phyloP scores from a whole-genome alignment of 352 stramenopile species.

The Phytophthora tubulina region DNA sequence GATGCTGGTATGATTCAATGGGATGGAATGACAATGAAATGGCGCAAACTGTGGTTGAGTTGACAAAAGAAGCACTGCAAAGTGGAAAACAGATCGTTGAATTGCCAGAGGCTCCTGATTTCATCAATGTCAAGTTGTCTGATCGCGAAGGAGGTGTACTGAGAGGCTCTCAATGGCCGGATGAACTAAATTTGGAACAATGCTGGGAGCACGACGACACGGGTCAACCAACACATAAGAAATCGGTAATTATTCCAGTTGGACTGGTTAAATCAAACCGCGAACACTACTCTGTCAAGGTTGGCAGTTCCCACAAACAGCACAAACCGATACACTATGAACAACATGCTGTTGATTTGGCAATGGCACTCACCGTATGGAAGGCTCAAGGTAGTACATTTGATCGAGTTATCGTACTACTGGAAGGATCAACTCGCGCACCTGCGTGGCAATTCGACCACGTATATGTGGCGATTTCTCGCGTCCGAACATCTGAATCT shows the following conservation, averaged over 20 bases:
- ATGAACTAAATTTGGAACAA: background rate
- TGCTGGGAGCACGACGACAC: too few relatives aligned
- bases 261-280: background rate
- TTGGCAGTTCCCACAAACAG: background rate
- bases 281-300: background rate
- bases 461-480: constrained; percentile 8
- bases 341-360: constrained; percentile 21
- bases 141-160: background rate
- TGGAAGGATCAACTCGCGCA: background rate
- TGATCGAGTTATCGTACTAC: background rate
- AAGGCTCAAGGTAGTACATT: constrained; percentile 18
- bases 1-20: too few relatives aligned
- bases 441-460: constrained; percentile 2
- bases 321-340: background rate
- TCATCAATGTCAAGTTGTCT: too few relatives aligned
- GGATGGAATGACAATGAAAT: too few relatives aligned
- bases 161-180: background rate
- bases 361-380: constrained; percentile 11
- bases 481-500: background rate
- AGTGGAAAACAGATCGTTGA: too few relatives aligned
- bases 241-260: background rate
- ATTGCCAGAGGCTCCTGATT: too few relatives aligned
- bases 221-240: background rate
- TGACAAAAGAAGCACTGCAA: too few relatives aligned
- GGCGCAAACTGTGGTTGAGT: too few relatives aligned